Evolutionary conservation across 345 rosid species (phyloP), one percentile per base, ranked within the genome.

Genomic region (Dimocarpus longan): DNA sequence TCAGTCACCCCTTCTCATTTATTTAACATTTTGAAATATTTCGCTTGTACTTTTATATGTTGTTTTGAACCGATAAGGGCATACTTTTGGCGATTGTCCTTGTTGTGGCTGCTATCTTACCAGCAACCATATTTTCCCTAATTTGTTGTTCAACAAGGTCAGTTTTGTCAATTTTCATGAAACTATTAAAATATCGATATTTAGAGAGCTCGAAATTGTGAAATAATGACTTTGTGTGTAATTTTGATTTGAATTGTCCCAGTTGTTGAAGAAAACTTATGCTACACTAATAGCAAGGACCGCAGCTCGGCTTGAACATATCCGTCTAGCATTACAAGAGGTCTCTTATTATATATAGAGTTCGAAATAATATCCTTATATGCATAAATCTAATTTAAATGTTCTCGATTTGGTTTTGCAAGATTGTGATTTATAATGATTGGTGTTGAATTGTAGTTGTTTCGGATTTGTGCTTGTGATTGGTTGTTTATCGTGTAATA

Each of bases 21-120:
- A 26, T 26, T 26, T 26, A 26, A 26, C 28, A 26, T 26, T 26
- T 26, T 26, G 28, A 26, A 26, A 26, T 0, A 0, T 26, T 26
- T 26, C 28, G 1, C 28, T 26, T 26, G 28, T 26, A 1, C 28
- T 26, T 26, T 26, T 26, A 26, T 26, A 26, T 26, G 28, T 26
- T 90, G 28, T 89, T 87, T 71, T 77, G 77, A 12, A 86, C 94
- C 5, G 88, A 15, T 80, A 92, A 42, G 94, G 92, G 10, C 91
- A 87, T 73, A 85, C 87, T 76, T 90, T 89, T 79, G 28, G 28
- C 80, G 89, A 86, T 71, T 87, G 92, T 78, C 92, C 93, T 85
- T 86, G 91, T 64, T 90, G 94, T 60, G 77, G 74, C 19, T 86
- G 76, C 70, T 83, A 74, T 63, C 87, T 90, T 57, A 84, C 88